Evolutionary conservation across 768 basidiomycete species (phyloP).

Genomic region (Calocybe cyanea): DNA sequence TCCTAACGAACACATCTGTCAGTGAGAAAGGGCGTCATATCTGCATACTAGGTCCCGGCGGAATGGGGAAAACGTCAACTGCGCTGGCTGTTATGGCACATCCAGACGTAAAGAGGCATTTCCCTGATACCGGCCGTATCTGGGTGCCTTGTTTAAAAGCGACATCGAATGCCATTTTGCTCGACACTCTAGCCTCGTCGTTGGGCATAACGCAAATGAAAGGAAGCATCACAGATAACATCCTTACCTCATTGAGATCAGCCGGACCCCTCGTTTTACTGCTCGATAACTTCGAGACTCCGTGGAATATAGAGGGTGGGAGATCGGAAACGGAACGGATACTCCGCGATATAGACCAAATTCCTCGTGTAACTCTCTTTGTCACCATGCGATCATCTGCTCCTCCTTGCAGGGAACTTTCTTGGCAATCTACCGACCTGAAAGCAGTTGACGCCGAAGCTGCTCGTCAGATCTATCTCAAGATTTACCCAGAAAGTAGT

Average conservation of each 20-base stretch:
- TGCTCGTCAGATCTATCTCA: constrained; percentile 19
- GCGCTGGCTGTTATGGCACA: constrained; percentile 23
- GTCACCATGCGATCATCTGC: background rate
- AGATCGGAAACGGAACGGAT: too few relatives aligned
- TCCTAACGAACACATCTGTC: background rate
- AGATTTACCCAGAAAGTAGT: constrained; percentile 16
- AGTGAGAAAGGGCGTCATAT: constrained; percentile 15
- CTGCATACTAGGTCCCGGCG: constrained; percentile 24
- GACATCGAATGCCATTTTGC: constrained; percentile 19
- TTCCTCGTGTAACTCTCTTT: background rate
- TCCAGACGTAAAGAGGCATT: constrained; percentile 14
- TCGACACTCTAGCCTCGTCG: constrained; percentile 19
- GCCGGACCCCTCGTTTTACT: constrained; percentile 18
- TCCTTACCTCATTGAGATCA: constrained; percentile 13
- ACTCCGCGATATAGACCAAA: too few relatives aligned
- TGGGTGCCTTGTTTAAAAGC: constrained; percentile 29
- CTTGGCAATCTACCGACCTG: constrained; percentile 17
- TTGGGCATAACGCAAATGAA: constrained; percentile 11
- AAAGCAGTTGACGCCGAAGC: constrained; percentile 16
- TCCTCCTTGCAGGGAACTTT: constrained; percentile 22
- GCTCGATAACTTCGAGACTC: too few relatives aligned
- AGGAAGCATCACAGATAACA: constrained; percentile 13
- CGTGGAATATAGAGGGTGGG: constrained; percentile 20
- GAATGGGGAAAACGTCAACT: too few relatives aligned
- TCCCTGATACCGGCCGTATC: constrained; percentile 15